phyloP scores from a whole-genome alignment of 352 stramenopile genomes.

The Phytopythium helicoides region DNA sequence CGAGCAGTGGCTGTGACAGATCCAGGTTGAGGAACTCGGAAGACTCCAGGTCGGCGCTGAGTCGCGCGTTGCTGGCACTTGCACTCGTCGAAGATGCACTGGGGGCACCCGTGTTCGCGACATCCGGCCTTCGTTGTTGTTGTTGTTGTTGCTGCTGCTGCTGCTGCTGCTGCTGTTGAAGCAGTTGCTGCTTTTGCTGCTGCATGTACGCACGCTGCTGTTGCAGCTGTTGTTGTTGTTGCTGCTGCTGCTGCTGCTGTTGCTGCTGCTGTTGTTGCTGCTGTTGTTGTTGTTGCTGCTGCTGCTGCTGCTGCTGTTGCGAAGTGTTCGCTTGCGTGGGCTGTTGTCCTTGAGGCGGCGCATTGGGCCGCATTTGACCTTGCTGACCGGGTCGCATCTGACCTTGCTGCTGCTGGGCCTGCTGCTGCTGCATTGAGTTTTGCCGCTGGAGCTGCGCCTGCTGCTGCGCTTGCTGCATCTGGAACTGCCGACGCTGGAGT shows the following conservation, averaged over 20 bases:
- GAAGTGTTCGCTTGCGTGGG: no score
- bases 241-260: conserved; percentile 3
- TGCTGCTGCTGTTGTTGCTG: conserved; percentile 4
- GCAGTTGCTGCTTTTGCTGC: neutral
- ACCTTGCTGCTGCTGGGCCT: conserved; percentile 58
- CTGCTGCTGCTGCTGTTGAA: conserved; percentile 1
- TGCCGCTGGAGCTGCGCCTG: conserved; percentile 62
- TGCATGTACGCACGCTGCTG: conserved; percentile 2
- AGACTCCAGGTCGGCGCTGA: conserved; percentile 69
- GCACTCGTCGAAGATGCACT: no score
- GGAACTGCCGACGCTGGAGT: conserved; percentile 68
- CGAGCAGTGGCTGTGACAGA: conserved; percentile 65
- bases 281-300: conserved; percentile 2
- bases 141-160: conserved; percentile 8
- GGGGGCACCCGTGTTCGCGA: neutral
- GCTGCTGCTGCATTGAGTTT: conserved; percentile 48
- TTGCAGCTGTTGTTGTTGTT: conserved; percentile 1
- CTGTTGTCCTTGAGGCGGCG: neutral
- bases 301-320: conserved; percentile 5
- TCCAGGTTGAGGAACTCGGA: conserved; percentile 83
- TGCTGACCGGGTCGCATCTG: conserved; percentile 32
- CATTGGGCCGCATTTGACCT: conserved; percentile 33
- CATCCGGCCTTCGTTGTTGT: conserved; percentile 8
- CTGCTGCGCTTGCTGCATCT: conserved; percentile 57
- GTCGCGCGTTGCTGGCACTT: conserved; percentile 21